phyloP scores from a whole-genome alignment of 2,329 filamentous ascomycete species.

The Botryotinia globosa region DNA sequence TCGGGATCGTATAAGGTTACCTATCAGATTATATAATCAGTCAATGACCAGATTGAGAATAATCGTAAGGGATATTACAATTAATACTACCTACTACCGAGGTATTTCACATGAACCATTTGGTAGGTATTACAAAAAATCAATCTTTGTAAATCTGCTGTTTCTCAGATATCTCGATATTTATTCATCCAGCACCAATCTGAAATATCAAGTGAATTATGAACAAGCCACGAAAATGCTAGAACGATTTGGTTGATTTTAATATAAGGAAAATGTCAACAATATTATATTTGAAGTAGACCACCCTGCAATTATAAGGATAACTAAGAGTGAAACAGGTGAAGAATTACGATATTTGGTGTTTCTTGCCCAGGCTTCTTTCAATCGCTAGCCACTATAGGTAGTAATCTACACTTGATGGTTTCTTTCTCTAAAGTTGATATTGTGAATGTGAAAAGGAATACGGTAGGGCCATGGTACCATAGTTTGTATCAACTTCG shows the following conservation, averaged over 20 bases:
- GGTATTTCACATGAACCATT: not conserved
- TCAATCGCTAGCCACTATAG: not conserved
- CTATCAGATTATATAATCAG: not conserved
- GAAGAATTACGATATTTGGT: not conserved
- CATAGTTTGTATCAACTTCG: no score
- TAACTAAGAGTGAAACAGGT: not conserved
- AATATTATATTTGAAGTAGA: not conserved
- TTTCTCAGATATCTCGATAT: not conserved
- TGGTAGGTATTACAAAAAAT: not conserved
- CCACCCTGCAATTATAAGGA: not conserved
- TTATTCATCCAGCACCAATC: not conserved
- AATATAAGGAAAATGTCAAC: not conserved
- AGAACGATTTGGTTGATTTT: not conserved
- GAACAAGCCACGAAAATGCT: not conserved
- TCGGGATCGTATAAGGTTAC: not conserved
- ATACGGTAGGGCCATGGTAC: not conserved
- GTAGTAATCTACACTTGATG: not conserved
- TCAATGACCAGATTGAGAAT: not conserved
- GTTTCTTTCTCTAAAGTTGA: not conserved
- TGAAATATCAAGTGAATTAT: not conserved
- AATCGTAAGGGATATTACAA: not conserved
- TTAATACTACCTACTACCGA: not conserved
- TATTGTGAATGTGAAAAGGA: not conserved
- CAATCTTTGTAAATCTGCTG: not conserved
- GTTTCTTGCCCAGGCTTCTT: not conserved